A percentile compares a stretch with the other conserved stretches of the same genome.
Conservation (phyloP, 768 basidiomycete genomes). For the Candolleomyces eurysporus region DNA sequence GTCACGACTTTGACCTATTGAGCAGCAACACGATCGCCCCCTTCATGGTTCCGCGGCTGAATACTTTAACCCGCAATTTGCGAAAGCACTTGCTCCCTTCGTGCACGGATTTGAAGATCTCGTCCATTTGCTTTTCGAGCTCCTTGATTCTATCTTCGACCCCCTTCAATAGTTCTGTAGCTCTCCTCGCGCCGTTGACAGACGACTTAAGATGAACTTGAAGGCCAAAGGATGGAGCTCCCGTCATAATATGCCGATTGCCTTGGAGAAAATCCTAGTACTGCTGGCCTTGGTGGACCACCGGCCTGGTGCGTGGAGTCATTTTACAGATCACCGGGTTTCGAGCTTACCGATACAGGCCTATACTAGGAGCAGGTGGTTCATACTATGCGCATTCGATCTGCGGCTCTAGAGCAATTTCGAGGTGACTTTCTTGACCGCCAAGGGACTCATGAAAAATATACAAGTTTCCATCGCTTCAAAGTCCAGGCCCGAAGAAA, state of each 20-base stretch:
- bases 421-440: too few species aligned
- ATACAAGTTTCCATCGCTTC: too few species aligned
- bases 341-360: too few species aligned
- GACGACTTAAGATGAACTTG: too few species aligned
- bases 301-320: neutral
- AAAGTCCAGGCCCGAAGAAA: too few species aligned
- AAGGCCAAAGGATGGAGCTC: neutral
- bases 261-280: conserved; percentile 8
- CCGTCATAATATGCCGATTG: neutral
- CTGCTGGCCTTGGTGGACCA: conserved; percentile 8
- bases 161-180: neutral
- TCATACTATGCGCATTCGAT: too few species aligned
- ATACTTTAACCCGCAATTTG: neutral
- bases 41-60: neutral
- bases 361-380: too few species aligned
- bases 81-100: neutral
- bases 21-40: conserved; percentile 1
- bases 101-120: conserved; percentile 3
- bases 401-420: too few species aligned
- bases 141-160: neutral
- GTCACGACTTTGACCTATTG: conserved; percentile 4
- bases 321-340: too few species aligned
- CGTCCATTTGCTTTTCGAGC: conserved; percentile 4
- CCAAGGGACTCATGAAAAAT: too few species aligned
- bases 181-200: neutral